These are phyloP conservation scores for Microsporum audouinii DNA, from an alignment of 2,329 filamentous ascomycete genomes.

Conservation along the genomic window DNA sequence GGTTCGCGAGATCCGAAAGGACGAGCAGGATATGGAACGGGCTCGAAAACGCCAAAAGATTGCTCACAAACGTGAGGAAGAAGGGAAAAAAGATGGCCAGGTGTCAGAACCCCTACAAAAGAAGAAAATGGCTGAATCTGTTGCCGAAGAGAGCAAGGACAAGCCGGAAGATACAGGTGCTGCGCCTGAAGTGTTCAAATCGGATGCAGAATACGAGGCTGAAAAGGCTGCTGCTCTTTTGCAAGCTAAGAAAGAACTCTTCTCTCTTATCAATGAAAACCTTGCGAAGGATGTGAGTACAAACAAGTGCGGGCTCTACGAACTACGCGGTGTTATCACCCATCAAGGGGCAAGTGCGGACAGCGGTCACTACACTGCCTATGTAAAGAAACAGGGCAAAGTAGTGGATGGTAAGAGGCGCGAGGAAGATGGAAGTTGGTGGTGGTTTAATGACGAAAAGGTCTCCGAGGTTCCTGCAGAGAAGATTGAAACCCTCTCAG, in stretches of 20 bases:
- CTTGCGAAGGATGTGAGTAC: conserved; percentile 66
- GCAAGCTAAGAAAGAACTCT: conserved; percentile 76
- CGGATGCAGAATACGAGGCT: conserved; percentile 81
- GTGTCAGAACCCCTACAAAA: conserved; percentile 35
- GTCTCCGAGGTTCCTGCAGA: conserved; percentile 84
- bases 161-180: conserved; percentile 58
- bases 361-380: conserved; percentile 95
- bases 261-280: conserved; percentile 62
- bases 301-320: conserved; percentile 91
- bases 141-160: conserved; percentile 44
- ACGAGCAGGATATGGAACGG: conserved; percentile 85
- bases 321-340: conserved; percentile 85
- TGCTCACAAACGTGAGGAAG: conserved; percentile 45
- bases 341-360: conserved; percentile 95
- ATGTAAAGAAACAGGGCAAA: conserved; percentile 78
- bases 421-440: conserved; percentile 90
- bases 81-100: conserved; percentile 30
- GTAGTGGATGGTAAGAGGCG: conserved; percentile 55
- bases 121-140: conserved; percentile 39
- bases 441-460: conserved; percentile 99
- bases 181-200: conserved; percentile 72
- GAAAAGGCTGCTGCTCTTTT: conserved; percentile 67
- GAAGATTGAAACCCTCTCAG: conserved; percentile 79
- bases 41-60: conserved; percentile 84
- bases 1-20: conserved; percentile 87